Conservation (phyloP, 1,139 yeast genomes). For the Meyerozyma elateridarum region DNA sequence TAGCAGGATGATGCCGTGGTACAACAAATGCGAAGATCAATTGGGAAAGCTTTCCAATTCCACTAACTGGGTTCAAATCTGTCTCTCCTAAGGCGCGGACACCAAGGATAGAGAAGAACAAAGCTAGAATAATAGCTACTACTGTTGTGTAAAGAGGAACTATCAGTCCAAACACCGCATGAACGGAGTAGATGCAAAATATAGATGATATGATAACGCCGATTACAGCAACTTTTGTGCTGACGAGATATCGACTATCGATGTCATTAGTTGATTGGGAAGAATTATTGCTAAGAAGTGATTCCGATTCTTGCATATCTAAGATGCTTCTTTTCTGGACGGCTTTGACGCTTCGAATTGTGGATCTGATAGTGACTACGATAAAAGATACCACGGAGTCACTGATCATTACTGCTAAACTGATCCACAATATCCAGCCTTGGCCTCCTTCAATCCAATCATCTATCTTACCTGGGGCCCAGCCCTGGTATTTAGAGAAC, state of each 20-base stretch:
- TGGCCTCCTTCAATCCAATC: constrained; percentile 94
- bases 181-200: constrained; percentile 61
- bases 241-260: constrained; percentile 42
- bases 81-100: constrained; percentile 96
- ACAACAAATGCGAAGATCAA: constrained; percentile 76
- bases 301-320: constrained; percentile 1
- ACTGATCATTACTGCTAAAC: constrained; percentile 88
- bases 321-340: constrained; percentile 4
- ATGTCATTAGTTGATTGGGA: constrained; percentile 10
- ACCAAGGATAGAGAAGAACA: constrained; percentile 76
- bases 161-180: constrained; percentile 60
- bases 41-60: constrained; percentile 92
- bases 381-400: constrained; percentile 82
- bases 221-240: constrained; percentile 42
- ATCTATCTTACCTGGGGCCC: constrained; percentile 89
- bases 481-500: constrained; percentile 56
- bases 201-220: constrained; percentile 67
- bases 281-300: constrained; percentile 2
- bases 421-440: constrained; percentile 96
- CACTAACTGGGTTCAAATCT: constrained; percentile 93
- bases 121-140: constrained; percentile 67
- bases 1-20: constrained; percentile 74
- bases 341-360: constrained; percentile 11
- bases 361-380: constrained; percentile 53
- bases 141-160: constrained; percentile 70